A percentile compares a stretch with the other conserved stretches of the same genome.
These are phyloP conservation scores for Rhynchospora pubera DNA, from an alignment of 176 grass and related monocot species.

Conservation along the genomic window DNA sequence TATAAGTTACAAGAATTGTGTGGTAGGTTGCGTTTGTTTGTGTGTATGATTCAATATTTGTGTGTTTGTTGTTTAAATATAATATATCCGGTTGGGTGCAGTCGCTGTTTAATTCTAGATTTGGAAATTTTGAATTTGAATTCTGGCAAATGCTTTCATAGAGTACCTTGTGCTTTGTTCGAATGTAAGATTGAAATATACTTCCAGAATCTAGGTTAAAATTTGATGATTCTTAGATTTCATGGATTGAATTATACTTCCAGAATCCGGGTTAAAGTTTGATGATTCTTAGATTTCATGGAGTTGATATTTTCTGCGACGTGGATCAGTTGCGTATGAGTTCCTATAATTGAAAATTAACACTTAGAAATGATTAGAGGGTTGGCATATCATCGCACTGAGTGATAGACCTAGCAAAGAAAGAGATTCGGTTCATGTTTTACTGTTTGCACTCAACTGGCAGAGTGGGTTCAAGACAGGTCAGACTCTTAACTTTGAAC, in stretches of 20 bases:
- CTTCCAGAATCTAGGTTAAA: neutral
- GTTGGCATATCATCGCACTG: neutral
- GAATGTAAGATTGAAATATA: neutral
- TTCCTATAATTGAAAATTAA: neutral
- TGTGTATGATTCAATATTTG: neutral
- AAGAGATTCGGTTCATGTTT: no score
- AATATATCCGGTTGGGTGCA: neutral
- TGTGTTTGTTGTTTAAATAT: neutral
- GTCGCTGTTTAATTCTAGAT: slow-evolving; percentile 11
- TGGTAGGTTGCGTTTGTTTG: slow-evolving; percentile 2
- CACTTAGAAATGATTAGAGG: neutral
- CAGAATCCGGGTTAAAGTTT: no score
- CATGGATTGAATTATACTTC: neutral
- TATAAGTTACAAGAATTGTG: neutral
- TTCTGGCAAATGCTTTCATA: neutral
- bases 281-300: neutral
- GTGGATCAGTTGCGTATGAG: neutral
- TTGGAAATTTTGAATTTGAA: neutral
- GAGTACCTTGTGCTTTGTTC: neutral
- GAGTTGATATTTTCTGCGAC: no score
- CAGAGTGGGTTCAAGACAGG: neutral
- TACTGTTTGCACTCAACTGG: no score
- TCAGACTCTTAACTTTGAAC: neutral
- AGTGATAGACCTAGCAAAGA: neutral
- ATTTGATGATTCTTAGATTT: neutral